phyloP scores from a whole-genome alignment of 257 asterid species.

The Leptodermis oblonga region DNA sequence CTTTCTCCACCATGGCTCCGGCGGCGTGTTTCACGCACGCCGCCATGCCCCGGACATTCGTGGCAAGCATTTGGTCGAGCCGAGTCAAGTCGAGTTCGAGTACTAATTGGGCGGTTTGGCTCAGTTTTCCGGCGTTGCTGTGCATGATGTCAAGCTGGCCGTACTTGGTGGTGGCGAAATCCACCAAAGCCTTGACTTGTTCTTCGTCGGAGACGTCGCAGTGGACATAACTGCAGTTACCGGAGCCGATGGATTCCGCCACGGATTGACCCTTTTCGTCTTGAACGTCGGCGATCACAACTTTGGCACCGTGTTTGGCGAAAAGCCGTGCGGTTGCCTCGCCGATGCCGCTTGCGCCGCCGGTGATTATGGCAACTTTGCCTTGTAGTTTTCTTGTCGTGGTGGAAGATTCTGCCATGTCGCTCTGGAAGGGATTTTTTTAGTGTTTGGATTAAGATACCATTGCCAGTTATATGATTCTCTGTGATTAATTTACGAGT shows the following conservation, averaged over 20 bases:
- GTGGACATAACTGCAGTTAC: constrained; percentile 14
- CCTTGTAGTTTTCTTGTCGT: constrained; percentile 16
- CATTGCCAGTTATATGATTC: no score
- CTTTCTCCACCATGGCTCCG: constrained; percentile 20
- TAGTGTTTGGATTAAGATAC: no score
- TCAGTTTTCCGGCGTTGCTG: constrained; percentile 24
- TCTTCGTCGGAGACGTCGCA: constrained; percentile 23
- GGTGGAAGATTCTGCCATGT: neutral
- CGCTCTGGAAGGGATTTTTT: neutral
- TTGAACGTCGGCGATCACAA: constrained; percentile 27
- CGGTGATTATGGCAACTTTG: constrained; percentile 29
- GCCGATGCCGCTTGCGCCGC: no score
- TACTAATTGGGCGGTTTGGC: constrained; percentile 6
- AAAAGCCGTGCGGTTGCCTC: constrained; percentile 26
- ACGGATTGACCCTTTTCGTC: constrained; percentile 21
- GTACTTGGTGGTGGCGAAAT: constrained; percentile 7
- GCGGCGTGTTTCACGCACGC: constrained; percentile 23
- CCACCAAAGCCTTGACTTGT: constrained; percentile 24
- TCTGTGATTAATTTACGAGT: neutral
- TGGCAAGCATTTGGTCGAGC: neutral
- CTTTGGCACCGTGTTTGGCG: constrained; percentile 17
- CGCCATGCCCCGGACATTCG: constrained; percentile 16
- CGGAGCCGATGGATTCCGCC: constrained; percentile 21
- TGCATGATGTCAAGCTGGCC: constrained; percentile 27
- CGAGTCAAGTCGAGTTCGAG: constrained; percentile 8